A percentile compares a stretch with the other conserved stretches of the same genome.
phyloP scores from a whole-genome alignment of 768 basidiomycete species.

The Lyophyllum semitale region DNA sequence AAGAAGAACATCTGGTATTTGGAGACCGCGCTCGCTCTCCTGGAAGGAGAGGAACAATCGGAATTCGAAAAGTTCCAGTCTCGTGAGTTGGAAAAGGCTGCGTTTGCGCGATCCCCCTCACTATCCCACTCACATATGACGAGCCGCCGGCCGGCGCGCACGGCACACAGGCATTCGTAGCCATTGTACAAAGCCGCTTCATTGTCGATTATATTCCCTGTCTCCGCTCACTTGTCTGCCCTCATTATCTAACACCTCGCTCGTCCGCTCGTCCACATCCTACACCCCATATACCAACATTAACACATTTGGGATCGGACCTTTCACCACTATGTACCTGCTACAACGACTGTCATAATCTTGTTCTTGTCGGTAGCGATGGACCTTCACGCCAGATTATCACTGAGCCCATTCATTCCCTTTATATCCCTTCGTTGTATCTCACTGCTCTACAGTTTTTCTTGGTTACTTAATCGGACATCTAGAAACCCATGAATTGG shows the following conservation, averaged over 20 bases:
- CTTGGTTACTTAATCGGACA: conserved; percentile 3
- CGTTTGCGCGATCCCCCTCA: conserved; percentile 8
- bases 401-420: conserved; percentile 2
- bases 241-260: background rate
- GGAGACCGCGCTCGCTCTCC: conserved; percentile 86
- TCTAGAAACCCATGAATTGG: background rate
- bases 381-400: conserved; percentile 3
- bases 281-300: conserved; percentile 7
- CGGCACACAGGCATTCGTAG: conserved; percentile 8
- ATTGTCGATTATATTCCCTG: background rate
- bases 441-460: conserved; percentile 7
- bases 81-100: conserved; percentile 22
- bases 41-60: conserved; percentile 76
- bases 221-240: background rate
- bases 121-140: conserved; percentile 10
- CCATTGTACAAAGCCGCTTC: background rate
- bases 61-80: conserved; percentile 49
- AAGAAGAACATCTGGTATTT: conserved; percentile 97
- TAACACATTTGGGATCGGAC: background rate
- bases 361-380: background rate
- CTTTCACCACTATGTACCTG: background rate
- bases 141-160: conserved; percentile 2
- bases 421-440: conserved; percentile 8
- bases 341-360: background rate
- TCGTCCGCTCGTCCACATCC: background rate